phyloP scores from a whole-genome alignment of 352 stramenopile genomes.

The Elongisporangium anandrum region DNA sequence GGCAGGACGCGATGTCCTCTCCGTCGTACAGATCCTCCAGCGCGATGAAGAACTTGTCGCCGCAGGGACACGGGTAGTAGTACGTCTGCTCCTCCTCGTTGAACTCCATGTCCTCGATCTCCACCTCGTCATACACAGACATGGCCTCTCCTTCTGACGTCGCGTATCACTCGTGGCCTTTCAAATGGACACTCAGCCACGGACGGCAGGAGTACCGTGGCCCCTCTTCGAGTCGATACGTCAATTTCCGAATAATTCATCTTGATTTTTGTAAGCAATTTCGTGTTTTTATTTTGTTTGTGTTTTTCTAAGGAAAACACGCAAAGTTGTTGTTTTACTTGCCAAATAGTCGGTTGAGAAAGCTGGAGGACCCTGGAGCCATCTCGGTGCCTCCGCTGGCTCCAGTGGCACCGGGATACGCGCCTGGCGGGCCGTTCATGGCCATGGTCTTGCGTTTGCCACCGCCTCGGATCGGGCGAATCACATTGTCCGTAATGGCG shows the following conservation, averaged over 20 bases:
- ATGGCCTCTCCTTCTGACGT: conserved; percentile 21
- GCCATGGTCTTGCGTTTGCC: conserved; percentile 52
- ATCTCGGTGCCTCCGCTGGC: conserved; percentile 4
- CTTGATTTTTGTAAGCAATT: not conserved
- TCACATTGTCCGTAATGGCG: conserved; percentile 52
- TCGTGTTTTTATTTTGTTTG: not conserved
- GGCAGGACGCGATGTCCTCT: conserved; percentile 96
- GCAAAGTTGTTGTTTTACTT: conserved; percentile 11
- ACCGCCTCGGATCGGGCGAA: conserved; percentile 70
- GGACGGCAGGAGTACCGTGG: not conserved
- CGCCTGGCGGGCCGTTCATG: conserved; percentile 12
- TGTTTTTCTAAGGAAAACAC: not conserved
- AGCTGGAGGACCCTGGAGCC: conserved; percentile 23
- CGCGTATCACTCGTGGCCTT: not conserved
- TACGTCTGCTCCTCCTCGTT: conserved; percentile 92
- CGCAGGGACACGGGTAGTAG: conserved; percentile 97
- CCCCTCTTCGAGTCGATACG: not conserved
- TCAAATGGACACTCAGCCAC: too few relatives aligned
- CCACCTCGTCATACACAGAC: conserved; percentile 97
- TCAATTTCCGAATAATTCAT: too few relatives aligned
- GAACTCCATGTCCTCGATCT: conserved; percentile 98
- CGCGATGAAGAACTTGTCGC: conserved; percentile 91
- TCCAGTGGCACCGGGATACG: not conserved
- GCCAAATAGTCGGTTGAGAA: conserved; percentile 53
- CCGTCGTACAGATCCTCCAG: conserved; percentile 90